A percentile compares a stretch with the other conserved stretches of the same genome.
Conservation (phyloP, 208 protist genomes). For the Trypanosoma platydactyli region DNA sequence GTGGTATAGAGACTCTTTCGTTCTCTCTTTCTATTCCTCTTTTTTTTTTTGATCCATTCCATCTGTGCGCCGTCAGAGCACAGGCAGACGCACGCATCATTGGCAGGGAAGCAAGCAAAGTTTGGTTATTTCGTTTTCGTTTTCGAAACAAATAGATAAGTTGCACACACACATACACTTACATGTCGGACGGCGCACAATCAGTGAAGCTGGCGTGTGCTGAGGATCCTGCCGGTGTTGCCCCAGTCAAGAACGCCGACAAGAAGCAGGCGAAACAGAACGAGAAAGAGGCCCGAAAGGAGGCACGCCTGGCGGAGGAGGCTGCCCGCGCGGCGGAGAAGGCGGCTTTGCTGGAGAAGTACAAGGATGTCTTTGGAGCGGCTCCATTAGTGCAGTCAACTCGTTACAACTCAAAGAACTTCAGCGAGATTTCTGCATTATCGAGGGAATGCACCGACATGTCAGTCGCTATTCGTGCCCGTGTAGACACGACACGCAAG, state of each 20-base stretch:
- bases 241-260: constrained; percentile 19
- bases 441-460: constrained; percentile 37
- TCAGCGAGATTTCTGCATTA: constrained; percentile 54
- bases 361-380: constrained; percentile 76
- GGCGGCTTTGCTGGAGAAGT: constrained; percentile 74
- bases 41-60: too few species aligned
- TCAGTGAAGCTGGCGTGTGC: neutral
- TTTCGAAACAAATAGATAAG: constrained; percentile 16
- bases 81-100: too few species aligned
- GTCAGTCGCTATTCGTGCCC: constrained; percentile 73
- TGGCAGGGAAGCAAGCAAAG: too few species aligned
- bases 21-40: too few species aligned
- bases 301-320: constrained; percentile 82
- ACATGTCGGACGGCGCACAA: constrained; percentile 8
- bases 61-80: too few species aligned
- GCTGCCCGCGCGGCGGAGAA: constrained; percentile 80
- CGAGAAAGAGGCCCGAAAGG: constrained; percentile 84
- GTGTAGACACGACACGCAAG: constrained; percentile 88
- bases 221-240: constrained; percentile 13
- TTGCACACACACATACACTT: neutral
- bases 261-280: constrained; percentile 55
- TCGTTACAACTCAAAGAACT: constrained; percentile 54
- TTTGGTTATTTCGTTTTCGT: constrained; percentile 23
- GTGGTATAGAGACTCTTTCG: too few species aligned
- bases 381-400: constrained; percentile 77